These are phyloP conservation scores for Cicer yamashitae DNA, from an alignment of 306 rosid species.

Conservation along the genomic window DNA sequence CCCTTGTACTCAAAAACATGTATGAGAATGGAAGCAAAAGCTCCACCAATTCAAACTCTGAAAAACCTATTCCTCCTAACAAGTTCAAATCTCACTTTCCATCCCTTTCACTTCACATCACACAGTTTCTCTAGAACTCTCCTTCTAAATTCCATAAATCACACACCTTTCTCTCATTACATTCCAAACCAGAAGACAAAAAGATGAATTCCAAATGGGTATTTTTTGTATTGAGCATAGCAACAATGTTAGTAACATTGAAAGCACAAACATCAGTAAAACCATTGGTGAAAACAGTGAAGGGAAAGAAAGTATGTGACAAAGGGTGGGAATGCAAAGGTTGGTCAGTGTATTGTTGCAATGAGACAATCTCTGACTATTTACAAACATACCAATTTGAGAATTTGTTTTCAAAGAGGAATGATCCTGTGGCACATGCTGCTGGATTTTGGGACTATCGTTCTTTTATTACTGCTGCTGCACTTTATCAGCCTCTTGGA, in stretches of 20 bases:
- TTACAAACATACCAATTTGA: conserved; percentile 85
- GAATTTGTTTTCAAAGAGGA: conserved; percentile 79
- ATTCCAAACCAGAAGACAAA: not conserved
- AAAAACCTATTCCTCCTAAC: conserved; percentile 59
- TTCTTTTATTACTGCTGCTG: conserved; percentile 80
- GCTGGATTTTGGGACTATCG: conserved; percentile 89
- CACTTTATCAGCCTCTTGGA: conserved; percentile 76
- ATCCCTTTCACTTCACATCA: conserved; percentile 59
- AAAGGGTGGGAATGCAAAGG: conserved; percentile 92
- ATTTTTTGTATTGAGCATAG: conserved; percentile 44
- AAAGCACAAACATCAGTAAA: conserved; percentile 50
- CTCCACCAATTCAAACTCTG: conserved; percentile 51
- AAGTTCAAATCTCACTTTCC: conserved; percentile 71
- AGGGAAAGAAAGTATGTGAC: conserved; percentile 78
- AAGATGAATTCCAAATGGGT: conserved; percentile 55
- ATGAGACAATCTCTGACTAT: conserved; percentile 75
- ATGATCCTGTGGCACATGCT: conserved; percentile 84
- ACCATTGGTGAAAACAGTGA: conserved; percentile 68
- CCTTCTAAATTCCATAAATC: conserved; percentile 22
- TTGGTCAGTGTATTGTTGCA: conserved; percentile 77
- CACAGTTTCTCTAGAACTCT: conserved; percentile 30
- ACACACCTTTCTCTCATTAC: conserved; percentile 20
- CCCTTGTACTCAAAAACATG: conserved; percentile 51
- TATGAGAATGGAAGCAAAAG: conserved; percentile 65
- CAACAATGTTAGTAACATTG: conserved; percentile 31